Base-by-base conservation (phyloP, 345 rosid genomes). In the Camelina sativa region DNA sequence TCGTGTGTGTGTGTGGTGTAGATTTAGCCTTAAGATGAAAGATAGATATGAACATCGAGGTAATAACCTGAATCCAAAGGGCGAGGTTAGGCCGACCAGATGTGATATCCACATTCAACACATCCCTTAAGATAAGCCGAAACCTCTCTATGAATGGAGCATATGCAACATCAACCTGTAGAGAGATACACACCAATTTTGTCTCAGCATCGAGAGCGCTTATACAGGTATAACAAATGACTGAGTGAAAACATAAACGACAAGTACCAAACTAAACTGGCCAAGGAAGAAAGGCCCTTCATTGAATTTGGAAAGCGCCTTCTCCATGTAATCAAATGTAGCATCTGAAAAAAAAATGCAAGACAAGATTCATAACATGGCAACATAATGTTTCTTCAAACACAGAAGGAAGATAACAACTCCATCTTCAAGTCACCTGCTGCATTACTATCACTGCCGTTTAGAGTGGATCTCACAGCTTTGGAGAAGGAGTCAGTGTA, bases 271-370 rank as follows among this genome's bases (percentile, higher is more conserved):
- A 76, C 97, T 85, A 73, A 87, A 85, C 56, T 81, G 89, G 53
- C 90, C 93, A 2, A 94, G 89, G 80, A 94, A 86, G 89, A 91
- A 94, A 13, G 88, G 85, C 23, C 97, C 97, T 44, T 94, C 86
- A 15, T 75, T 72, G 51, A 85, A 94, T 73, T 84, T 90, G 59
- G 84, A 75, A 69, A 88, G 89, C 47, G 89, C 93, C 11, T 71
- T 77, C 82, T 91, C 98, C 15, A 92, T 75, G 79, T 80, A 61
- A 84, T 88, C 92, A 50, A 94, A 90, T 57, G 86, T 92, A 72
- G 81, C 74, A 25, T 73, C 97, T 88, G 84, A 34, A 48, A 63
- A 48, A 63, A 63, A 59, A 61, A 74, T 53, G 64, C 5, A 40
- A 65, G 56, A 35, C 23, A 46, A 65, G 25, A 40, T 73, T 51